These are phyloP conservation scores for Coelomomyces lativittatus DNA, from an alignment of 371 early-diverging fungal genomes.

Conservation along the genomic window DNA sequence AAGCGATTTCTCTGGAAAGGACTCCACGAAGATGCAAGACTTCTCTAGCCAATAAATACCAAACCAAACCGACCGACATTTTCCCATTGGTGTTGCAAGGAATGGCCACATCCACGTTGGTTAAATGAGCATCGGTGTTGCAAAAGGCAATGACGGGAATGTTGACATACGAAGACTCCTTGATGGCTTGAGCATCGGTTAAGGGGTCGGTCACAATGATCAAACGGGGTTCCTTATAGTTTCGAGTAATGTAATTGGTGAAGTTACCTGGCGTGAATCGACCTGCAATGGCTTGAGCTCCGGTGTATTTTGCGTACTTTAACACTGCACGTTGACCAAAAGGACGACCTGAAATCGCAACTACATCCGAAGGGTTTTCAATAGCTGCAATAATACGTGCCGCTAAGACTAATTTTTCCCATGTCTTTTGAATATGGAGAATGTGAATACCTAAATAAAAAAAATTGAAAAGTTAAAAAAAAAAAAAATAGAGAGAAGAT, in stretches of 20 bases:
- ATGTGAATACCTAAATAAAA: constrained; percentile 58
- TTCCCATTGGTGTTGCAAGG: constrained; percentile 98
- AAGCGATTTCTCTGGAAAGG: constrained; percentile 57
- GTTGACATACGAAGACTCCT: constrained; percentile 97
- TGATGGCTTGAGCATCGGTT: constrained; percentile 95
- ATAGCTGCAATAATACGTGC: constrained; percentile 92
- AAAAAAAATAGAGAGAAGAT: not conserved
- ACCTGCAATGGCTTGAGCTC: constrained; percentile 92
- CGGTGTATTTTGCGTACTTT: constrained; percentile 94
- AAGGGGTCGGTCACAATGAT: constrained; percentile 95
- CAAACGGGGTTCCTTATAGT: constrained; percentile 94
- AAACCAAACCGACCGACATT: constrained; percentile 90
- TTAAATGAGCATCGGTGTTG: constrained; percentile 89
- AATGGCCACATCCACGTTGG: constrained; percentile 95
- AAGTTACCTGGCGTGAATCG: constrained; percentile 99
- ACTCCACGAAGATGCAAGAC: constrained; percentile 91
- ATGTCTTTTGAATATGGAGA: constrained; percentile 95
- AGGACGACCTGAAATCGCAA: constrained; percentile 85
- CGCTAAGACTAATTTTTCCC: constrained; percentile 98
- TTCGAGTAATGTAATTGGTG: constrained; percentile 97
- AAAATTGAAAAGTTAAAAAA: too few species aligned
- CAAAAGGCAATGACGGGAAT: constrained; percentile 96
- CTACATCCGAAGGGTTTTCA: constrained; percentile 86
- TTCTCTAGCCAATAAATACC: constrained; percentile 93
- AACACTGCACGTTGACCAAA: constrained; percentile 97